phyloP scores from a whole-genome alignment of 2,329 filamentous ascomycete genomes.

The Didymella glomerata region DNA sequence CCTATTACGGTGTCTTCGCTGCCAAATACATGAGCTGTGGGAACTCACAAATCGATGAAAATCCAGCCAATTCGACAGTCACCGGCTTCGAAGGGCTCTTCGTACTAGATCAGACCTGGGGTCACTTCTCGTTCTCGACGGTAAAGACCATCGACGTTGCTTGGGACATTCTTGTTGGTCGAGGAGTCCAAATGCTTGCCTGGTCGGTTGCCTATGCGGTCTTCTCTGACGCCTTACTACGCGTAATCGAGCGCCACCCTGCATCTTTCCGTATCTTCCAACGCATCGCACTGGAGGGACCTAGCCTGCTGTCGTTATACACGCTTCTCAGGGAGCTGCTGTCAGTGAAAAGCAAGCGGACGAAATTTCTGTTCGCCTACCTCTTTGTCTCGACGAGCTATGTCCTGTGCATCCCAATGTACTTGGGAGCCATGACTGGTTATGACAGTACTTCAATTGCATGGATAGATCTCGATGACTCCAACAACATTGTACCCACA shows the following conservation, averaged over 20 bases:
- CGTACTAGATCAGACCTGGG: conserved; percentile 38
- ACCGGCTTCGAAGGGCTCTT: conserved; percentile 41
- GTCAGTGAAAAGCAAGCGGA: conserved; percentile 32
- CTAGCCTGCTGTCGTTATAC: conserved; percentile 34
- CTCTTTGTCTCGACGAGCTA: conserved; percentile 43
- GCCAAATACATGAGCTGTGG: conserved; percentile 29
- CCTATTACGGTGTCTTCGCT: conserved; percentile 24
- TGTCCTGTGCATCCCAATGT: conserved; percentile 44
- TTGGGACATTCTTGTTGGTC: conserved; percentile 48
- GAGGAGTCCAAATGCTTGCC: conserved; percentile 45
- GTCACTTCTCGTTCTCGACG: conserved; percentile 38
- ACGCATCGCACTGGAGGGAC: conserved; percentile 42
- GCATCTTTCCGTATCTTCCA: conserved; percentile 48
- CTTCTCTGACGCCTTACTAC: conserved; percentile 46
- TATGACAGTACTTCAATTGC: conserved; percentile 43
- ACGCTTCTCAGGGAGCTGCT: conserved; percentile 40
- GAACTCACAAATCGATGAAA: conserved; percentile 1
- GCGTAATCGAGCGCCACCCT: conserved; percentile 47
- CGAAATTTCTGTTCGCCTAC: conserved; percentile 40
- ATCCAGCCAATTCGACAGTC: conserved; percentile 27
- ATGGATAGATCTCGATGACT: conserved; percentile 38
- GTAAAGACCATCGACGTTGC: conserved; percentile 49
- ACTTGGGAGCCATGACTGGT: conserved; percentile 46
- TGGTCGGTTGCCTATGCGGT: conserved; percentile 43
- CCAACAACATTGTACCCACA: conserved; percentile 40